These are phyloP conservation scores for Candida ipomoeae DNA, from an alignment of 805 yeast species.

Conservation along the genomic window DNA sequence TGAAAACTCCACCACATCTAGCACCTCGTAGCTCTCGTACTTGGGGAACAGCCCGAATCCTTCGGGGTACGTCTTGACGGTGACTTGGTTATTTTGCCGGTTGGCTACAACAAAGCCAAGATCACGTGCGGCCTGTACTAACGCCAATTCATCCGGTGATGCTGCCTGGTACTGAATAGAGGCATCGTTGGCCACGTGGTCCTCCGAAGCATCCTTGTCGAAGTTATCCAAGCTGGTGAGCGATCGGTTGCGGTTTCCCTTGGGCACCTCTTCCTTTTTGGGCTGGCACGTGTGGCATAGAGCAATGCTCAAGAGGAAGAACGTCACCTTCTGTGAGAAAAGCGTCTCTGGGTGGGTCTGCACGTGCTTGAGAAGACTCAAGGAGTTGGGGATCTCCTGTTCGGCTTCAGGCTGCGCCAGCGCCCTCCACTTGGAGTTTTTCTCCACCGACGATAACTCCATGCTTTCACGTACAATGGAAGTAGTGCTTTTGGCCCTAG, in stretches of 20 bases:
- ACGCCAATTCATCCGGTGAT: slow-evolving; percentile 94
- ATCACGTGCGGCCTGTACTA: slow-evolving; percentile 92
- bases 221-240: slow-evolving; percentile 20
- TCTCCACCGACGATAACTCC: slow-evolving; percentile 23
- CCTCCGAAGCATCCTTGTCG: slow-evolving; percentile 5
- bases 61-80: slow-evolving; percentile 74
- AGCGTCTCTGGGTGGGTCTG: slow-evolving; percentile 66
- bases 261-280: slow-evolving; percentile 31
- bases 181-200: slow-evolving; percentile 28
- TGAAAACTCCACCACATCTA: slow-evolving; percentile 81
- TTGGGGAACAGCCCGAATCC: slow-evolving; percentile 68
- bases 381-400: slow-evolving; percentile 46
- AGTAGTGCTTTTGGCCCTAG: slow-evolving; percentile 23
- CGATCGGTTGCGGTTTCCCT: slow-evolving; percentile 9
- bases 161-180: slow-evolving; percentile 83
- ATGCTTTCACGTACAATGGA: slow-evolving; percentile 32
- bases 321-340: slow-evolving; percentile 68
- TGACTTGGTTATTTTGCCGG: slow-evolving; percentile 54
- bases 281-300: slow-evolving; percentile 91
- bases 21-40: slow-evolving; percentile 64
- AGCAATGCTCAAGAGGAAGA: slow-evolving; percentile 78
- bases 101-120: slow-evolving; percentile 85
- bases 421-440: slow-evolving; percentile 41
- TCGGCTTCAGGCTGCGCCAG: slow-evolving; percentile 44
- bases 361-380: slow-evolving; percentile 63